Percentiles rank a stretch among this genome's conserved stretches.
These are phyloP conservation scores for Phoma sp. DNA, from an alignment of 2,329 filamentous ascomycete genomes.

Conservation along the genomic window DNA sequence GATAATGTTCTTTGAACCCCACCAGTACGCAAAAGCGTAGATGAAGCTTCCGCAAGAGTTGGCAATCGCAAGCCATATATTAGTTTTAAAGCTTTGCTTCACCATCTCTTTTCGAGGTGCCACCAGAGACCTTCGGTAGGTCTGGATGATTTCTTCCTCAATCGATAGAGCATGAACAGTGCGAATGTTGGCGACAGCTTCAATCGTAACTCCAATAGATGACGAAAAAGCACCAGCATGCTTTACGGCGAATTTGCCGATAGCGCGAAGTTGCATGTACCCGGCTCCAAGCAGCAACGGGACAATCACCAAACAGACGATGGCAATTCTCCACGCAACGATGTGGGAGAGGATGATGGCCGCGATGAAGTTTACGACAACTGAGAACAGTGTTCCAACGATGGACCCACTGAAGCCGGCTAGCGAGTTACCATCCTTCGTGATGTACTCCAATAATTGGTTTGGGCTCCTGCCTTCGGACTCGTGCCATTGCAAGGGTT, in stretches of 20 bases:
- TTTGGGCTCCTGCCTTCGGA: constrained; percentile 68
- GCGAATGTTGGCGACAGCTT: constrained; percentile 61
- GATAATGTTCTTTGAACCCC: constrained; percentile 75
- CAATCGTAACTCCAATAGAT: constrained; percentile 60
- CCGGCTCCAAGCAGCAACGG: constrained; percentile 74
- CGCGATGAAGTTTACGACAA: constrained; percentile 71
- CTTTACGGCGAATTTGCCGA: constrained; percentile 65
- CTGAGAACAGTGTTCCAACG: constrained; percentile 72
- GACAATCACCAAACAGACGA: constrained; percentile 73
- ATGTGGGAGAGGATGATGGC: constrained; percentile 74
- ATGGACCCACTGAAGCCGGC: constrained; percentile 75
- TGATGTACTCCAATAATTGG: constrained; percentile 71
- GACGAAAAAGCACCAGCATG: constrained; percentile 60
- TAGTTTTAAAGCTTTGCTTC: constrained; percentile 60
- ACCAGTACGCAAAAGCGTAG: constrained; percentile 81
- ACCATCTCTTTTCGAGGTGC: constrained; percentile 59
- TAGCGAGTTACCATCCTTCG: constrained; percentile 71
- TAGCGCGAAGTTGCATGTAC: constrained; percentile 70
- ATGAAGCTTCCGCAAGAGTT: constrained; percentile 71
- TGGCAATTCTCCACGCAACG: constrained; percentile 77
- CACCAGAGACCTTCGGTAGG: constrained; percentile 55
- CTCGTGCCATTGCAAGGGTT: constrained; percentile 76
- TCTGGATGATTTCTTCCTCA: constrained; percentile 57
- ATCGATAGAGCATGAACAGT: constrained; percentile 61
- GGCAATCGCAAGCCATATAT: constrained; percentile 67